Evolutionary conservation across 768 basidiomycete genomes (phyloP), one percentile per base, ranked within the genome.

Genomic region (Heimioporus sp.): DNA sequence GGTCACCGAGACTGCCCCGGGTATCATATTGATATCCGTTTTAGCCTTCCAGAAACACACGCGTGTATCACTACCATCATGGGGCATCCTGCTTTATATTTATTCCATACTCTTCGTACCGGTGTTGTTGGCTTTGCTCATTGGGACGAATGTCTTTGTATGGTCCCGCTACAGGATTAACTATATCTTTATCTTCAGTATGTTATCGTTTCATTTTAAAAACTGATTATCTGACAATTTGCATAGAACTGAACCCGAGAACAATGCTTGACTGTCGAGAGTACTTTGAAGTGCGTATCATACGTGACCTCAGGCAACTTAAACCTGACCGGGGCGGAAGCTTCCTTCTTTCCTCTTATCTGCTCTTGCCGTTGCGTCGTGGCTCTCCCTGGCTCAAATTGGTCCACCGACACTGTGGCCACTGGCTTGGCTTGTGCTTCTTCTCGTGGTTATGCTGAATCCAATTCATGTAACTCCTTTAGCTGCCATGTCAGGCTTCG

Each of bases 151-250:
- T 65, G 57, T 98, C 5, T 58, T 85, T 19, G 87, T 86, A 0
- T 99, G 90, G 87, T 76, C 81, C 0, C 69, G 71, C 5, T 74
- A 85, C 6, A 78, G 88, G 42, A 92, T 99, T 59, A 98, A 98
- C 65, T 96, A 94, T 61, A 80, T 85, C n/a, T 96, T 98, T 66
- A 90, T 95, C 34, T 90, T 95, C 61, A 88, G 88, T 89, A 52
- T 36, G 79, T 60, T 19, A 10, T 34, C 41, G 7, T 32, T 17
- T 19, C 16, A 30, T 40, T 2, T 24, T 17, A 15, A 28, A 28
- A 28, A 8, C 37, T 43, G 20, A 10, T 4, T 47, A 17, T 43
- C 50, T 65, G 30, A 63, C 31, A n/a, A 43, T 43, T 5, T 40
- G 16, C 19, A 19, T 58, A 86, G 91, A 89, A 65, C 66, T 95